Conservation (phyloP, 1,139 yeast species). For the Suhomyces coccinellae region DNA sequence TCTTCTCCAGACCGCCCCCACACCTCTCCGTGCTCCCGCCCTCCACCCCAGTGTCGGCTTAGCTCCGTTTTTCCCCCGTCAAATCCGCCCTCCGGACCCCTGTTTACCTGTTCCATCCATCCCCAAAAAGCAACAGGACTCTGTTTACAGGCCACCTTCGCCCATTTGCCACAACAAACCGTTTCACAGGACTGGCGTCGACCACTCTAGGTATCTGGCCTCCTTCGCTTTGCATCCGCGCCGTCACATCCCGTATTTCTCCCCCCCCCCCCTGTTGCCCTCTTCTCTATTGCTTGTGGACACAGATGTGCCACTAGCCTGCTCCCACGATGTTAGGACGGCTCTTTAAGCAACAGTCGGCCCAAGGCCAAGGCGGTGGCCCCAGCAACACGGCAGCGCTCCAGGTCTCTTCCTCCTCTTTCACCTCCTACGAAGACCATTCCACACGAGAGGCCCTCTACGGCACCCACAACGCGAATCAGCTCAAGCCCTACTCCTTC, state of each 20-base stretch:
- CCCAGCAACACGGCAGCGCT: background rate
- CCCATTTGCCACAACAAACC: background rate
- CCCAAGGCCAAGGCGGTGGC: constrained; percentile 5
- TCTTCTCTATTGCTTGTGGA: background rate
- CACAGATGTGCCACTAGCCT: background rate
- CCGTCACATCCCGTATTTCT: background rate
- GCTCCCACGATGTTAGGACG: constrained; percentile 17
- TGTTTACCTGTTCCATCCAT: no score
- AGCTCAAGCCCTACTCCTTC: constrained; percentile 32
- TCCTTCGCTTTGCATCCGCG: background rate
- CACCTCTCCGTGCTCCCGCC: no score
- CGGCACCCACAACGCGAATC: constrained; percentile 38
- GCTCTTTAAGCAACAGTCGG: constrained; percentile 16
- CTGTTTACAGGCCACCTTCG: no score
- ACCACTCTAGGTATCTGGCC: no score
- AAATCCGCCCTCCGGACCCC: no score
- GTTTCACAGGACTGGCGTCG: no score
- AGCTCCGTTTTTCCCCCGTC: no score
- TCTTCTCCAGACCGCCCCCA: no score
- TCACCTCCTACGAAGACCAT: constrained; percentile 40
- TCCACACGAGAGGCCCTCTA: constrained; percentile 45
- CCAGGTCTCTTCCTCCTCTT: constrained; percentile 5
- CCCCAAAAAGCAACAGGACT: no score
- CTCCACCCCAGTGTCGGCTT: no score
- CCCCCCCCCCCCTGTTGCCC: background rate